Evolutionary conservation across 2,329 filamentous ascomycete genomes (phyloP), one percentile per base, ranked within the genome.

Genomic region (Alternaria ethzedia): DNA sequence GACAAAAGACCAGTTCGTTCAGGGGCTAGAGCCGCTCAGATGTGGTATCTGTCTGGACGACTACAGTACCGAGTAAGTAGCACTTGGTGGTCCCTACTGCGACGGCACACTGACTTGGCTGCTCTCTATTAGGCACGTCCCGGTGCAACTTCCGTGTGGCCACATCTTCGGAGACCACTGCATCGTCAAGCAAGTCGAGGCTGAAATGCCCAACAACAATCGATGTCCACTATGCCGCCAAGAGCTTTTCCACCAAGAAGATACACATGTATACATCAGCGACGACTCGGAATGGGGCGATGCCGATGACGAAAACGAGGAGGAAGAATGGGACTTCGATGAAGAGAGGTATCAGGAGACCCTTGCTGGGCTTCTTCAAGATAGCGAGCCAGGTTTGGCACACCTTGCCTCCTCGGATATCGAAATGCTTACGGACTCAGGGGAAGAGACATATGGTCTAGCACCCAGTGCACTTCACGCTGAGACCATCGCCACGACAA

Each of bases 161-260:
- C 58, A 61, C 44, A 41, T 61, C 25, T 61, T 61, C 28, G 58
- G 58, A 4, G 28, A 23, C 21, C 41, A 61, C 28, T 61, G 58
- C 41, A 56, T 61, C 51, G 28, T 56, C 44, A 15, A 26, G n/a
- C 41, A 43, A 44, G 25, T 32, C 12, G 51, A 61, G 43, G 28
- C 15, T n/a, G 23, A 15, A 15, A 41, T n/a, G 17, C n/a, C 30
- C 15, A 54, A 54, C 52, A 54, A 28, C 36, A 44, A 54, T 23
- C 32, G 52, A 12, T 54, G 52, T 20, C 52, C 52, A 15, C 52
- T 54, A 10, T 44, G 52, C 36, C 52, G 52, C 17, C 21, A 28
- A 13, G 52, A 54, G 36, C 36, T 54, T 21, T 54, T 54, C 15
- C 20, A 54, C 15, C 52, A 54, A 17, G 52, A 54, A 21, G 23